Base-by-base conservation (phyloP, 1,139 yeast genomes). In the Yamadazyma friedrichii region DNA sequence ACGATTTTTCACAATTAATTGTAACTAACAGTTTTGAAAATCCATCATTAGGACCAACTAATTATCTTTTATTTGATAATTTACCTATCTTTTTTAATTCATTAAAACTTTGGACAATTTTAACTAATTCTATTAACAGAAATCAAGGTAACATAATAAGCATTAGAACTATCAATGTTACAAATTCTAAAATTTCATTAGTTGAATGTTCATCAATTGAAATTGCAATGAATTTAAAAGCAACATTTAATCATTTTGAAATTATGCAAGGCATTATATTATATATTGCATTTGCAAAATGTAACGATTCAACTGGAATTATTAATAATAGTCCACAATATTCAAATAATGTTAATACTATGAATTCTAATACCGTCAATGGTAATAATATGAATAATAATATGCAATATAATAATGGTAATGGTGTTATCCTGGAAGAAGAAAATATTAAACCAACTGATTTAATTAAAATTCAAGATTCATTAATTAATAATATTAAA, bases 161-260 rank as follows among this genome's bases (percentile, higher is more conserved):
- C 31, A 82, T 89, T 8, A 74, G 89, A 41, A 73, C 88, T 15
- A 58, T 78, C 9, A 36, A 44, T 12, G 59, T 63, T 8, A 63
- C 76, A n/a, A 63, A 56, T 28, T 56, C 66, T 8, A 62, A 70
- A 12, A 51, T 70, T 54, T 94, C 94, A 0, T 71, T 88, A 48
- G 83, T 87, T 26, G 94, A 86, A 59, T 89, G 88, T 62, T 70
- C 77, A 4, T 69, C 74, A 30, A 65, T 85, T 11, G 96, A 88
- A 36, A 69, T 81, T 31, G 95, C 98, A 10, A 80, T 86, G 73
- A 76, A 74, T 35, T 88, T 95, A 38, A 83, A 83, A 55, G 84
- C 86, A 4, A 79, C 74, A 38, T 76, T 89, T 55, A 86, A 85
- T 55, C 95, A 89, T 48, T 80, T 83, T 51, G 97, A 91, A 56